Conservation (phyloP, 306 rosid genomes). For the Cucurbita pepo region DNA sequence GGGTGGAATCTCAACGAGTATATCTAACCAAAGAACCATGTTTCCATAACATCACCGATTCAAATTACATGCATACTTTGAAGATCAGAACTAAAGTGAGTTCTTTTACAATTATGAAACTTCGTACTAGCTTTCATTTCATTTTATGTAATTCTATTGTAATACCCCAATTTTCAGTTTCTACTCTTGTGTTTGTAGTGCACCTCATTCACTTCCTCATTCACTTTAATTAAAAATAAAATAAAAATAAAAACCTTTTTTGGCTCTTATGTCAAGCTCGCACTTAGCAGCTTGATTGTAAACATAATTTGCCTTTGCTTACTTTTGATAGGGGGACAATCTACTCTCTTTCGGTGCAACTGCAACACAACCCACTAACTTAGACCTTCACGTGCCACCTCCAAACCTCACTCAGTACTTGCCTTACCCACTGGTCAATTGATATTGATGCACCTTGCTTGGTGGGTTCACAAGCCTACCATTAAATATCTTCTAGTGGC, state of each 20-base stretch:
- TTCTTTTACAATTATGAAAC: background rate
- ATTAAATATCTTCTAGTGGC: background rate
- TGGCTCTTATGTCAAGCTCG: background rate
- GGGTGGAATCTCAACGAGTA: background rate
- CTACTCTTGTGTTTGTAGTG: background rate
- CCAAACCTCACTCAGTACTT: background rate
- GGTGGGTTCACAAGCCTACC: background rate
- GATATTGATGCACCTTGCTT: background rate
- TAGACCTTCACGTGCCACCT: background rate
- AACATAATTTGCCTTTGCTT: background rate
- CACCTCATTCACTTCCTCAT: background rate
- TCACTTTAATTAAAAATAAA: background rate
- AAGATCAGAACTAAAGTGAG: background rate
- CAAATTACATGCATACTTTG: background rate
- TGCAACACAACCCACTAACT: background rate
- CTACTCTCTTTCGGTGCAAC: background rate
- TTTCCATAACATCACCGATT: background rate
- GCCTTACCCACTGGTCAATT: background rate
- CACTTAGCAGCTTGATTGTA: background rate
- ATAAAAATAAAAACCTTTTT: background rate
- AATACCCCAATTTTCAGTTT: background rate
- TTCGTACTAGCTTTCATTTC: background rate
- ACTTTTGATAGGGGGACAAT: background rate
- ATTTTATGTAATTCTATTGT: background rate
- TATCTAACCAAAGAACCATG: background rate